Evolutionary conservation across 305 asterid species (phyloP), one percentile per base, ranked within the genome.

Genomic region (Fraxinus dipetala): DNA sequence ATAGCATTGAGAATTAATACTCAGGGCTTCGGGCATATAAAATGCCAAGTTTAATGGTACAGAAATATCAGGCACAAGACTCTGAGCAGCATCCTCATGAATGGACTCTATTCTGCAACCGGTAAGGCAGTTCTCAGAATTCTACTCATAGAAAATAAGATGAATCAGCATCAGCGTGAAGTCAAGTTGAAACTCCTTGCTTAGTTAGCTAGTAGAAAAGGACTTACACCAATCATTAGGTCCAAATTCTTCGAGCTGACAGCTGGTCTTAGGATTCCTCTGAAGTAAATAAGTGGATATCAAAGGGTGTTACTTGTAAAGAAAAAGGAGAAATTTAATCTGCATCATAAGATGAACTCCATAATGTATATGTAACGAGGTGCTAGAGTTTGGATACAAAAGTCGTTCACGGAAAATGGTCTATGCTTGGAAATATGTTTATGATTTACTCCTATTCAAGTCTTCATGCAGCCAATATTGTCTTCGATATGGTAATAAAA

Each of bases 191-290:
- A 70, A 56, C 63, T 70, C 54, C 70, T 61, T 59, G 36, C 20
- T 74, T 45, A 72, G 51, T 74, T 76, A 67, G 77, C 80, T 69
- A 80, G 80, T 82, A 82, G 11, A 32, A 65, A 83, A 79, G 76
- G 38, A 82, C 98, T 90, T 88, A 96, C 99, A 83, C 91, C 89
- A 35, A 84, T 84, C 97, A 94, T 94, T 43, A 81, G 59, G 32
- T 86, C 82, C 90, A 90, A 76, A 87, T 85, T 88, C 95, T 96
- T 96, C 89, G 75, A 74, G 89, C 88, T 94, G 91, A 85, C 86
- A 18, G 90, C 95, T 38, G 98, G 98, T 82, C 97, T 91, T 87
- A 96, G 87, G 76, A 96, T 91, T 85, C 99, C 98, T 74, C 99
- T 96, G 91, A 69, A 86, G 84, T 76, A 73, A 75, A 78, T 67